Conservation (phyloP, 768 basidiomycete genomes). For the Trametes elegans region DNA sequence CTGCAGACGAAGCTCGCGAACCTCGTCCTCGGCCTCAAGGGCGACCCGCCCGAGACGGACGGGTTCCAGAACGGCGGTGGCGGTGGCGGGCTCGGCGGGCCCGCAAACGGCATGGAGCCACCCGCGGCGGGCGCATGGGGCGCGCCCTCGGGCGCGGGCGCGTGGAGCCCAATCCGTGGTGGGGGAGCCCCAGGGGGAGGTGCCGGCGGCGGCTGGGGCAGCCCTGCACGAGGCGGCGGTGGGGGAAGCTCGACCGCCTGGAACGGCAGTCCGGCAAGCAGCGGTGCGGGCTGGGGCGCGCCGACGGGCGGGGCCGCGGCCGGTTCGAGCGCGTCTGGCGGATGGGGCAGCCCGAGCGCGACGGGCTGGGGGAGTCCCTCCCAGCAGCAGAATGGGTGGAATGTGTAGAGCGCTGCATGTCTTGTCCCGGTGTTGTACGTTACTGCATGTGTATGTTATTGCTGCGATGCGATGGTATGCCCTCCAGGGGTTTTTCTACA, state of each 20-base stretch:
- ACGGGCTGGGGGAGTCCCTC: constrained; percentile 29
- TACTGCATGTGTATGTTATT: constrained; percentile 1
- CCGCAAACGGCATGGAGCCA: constrained; percentile 12
- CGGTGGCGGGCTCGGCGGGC: constrained; percentile 16
- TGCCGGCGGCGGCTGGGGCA: constrained; percentile 18
- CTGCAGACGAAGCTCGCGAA: constrained; percentile 80
- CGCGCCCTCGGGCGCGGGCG: constrained; percentile 5
- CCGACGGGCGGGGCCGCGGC: background rate
- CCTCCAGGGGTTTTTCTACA: constrained; percentile 4
- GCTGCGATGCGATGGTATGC: background rate
- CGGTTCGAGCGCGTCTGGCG: background rate
- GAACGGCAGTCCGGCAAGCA: constrained; percentile 5
- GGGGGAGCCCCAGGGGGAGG: constrained; percentile 25
- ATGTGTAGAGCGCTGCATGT: constrained; percentile 23
- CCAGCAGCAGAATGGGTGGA: constrained; percentile 31
- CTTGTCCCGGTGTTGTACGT: background rate
- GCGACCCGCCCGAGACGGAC: constrained; percentile 43
- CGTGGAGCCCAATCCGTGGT: constrained; percentile 31
- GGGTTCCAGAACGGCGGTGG: constrained; percentile 40
- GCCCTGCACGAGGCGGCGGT: constrained; percentile 4
- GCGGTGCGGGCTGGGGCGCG: constrained; percentile 6
- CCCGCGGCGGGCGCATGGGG: constrained; percentile 19
- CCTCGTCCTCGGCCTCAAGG: constrained; percentile 70
- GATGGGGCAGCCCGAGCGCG: constrained; percentile 21
- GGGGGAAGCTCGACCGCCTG: constrained; percentile 26